Percentiles rank a stretch among this genome's conserved stretches.
Conservation (phyloP, 768 basidiomycete species). For the Boletus tomentosulus region DNA sequence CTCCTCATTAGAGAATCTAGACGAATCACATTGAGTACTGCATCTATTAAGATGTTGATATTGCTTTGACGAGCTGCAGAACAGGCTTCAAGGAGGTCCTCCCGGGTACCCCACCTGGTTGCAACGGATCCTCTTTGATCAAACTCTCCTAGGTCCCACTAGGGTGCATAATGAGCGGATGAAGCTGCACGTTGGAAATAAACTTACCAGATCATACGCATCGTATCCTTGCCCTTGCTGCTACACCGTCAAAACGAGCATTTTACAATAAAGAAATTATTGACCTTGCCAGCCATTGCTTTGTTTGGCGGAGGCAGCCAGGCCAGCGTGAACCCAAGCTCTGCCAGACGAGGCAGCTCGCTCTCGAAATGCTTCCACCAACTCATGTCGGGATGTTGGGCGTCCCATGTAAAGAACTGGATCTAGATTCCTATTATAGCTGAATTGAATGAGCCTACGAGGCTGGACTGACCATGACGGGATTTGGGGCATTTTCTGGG, state of each 20-base stretch:
- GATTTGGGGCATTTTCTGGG: constrained; percentile 49
- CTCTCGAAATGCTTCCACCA: constrained; percentile 79
- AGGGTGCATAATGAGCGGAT: background rate
- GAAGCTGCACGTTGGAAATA: background rate
- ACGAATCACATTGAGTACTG: constrained; percentile 74
- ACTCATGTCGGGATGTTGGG: constrained; percentile 49
- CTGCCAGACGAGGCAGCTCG: constrained; percentile 58
- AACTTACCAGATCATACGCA: constrained; percentile 74
- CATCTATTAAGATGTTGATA: constrained; percentile 78
- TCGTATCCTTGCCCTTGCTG: constrained; percentile 79
- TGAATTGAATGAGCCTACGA: background rate
- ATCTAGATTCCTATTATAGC: constrained; percentile 37
- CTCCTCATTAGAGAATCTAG: background rate
- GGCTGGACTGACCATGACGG: constrained; percentile 56
- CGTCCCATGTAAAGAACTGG: constrained; percentile 86
- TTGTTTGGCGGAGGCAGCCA: constrained; percentile 87
- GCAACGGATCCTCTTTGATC: constrained; percentile 63
- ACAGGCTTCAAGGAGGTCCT: constrained; percentile 71
- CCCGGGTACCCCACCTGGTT: constrained; percentile 87
- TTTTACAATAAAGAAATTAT: background rate
- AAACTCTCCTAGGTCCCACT: constrained; percentile 92
- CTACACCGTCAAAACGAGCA: constrained; percentile 6
- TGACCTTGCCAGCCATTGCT: constrained; percentile 54
- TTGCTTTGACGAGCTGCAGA: constrained; percentile 60
- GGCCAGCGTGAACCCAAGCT: constrained; percentile 72